Percentiles rank a stretch among this genome's conserved stretches.
Evolutionary conservation across 2,329 filamentous ascomycete genomes (phyloP).

Genomic region (Stromatinia cepivora): DNA sequence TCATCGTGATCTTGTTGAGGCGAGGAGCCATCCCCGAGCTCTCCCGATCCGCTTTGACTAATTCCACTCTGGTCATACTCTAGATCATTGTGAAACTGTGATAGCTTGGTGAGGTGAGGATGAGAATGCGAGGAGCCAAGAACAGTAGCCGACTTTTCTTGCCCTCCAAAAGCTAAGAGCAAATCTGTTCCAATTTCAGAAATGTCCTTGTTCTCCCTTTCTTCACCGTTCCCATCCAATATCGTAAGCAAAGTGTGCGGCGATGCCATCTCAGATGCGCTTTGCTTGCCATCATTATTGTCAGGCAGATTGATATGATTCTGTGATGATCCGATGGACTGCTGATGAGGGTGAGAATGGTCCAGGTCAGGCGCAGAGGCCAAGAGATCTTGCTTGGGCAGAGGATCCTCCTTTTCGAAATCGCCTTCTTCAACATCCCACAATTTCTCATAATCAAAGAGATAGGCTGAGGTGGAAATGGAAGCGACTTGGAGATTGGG

Average conservation of each 20-base stretch:
- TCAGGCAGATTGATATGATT: background rate
- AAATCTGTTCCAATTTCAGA: constrained; percentile 9
- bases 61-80: constrained; percentile 7
- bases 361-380: background rate
- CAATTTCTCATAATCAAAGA: background rate
- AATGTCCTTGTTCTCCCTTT: constrained; percentile 1
- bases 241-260: background rate
- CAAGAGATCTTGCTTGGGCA: background rate
- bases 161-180: constrained; percentile 5
- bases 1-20: background rate
- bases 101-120: constrained; percentile 1
- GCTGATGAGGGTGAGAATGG: background rate
- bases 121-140: constrained; percentile 12
- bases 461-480: too few relatives aligned
- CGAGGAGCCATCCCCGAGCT: background rate
- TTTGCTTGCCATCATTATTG: background rate
- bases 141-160: constrained; percentile 13
- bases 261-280: too few relatives aligned
- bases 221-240: background rate
- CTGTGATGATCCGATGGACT: background rate
- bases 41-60: background rate
- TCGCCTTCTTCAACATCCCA: background rate
- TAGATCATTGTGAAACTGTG: background rate
- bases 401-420: background rate
- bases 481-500: too few relatives aligned